Evolutionary conservation across 768 basidiomycete species (phyloP).

Genomic region (Lentinula detonsa): DNA sequence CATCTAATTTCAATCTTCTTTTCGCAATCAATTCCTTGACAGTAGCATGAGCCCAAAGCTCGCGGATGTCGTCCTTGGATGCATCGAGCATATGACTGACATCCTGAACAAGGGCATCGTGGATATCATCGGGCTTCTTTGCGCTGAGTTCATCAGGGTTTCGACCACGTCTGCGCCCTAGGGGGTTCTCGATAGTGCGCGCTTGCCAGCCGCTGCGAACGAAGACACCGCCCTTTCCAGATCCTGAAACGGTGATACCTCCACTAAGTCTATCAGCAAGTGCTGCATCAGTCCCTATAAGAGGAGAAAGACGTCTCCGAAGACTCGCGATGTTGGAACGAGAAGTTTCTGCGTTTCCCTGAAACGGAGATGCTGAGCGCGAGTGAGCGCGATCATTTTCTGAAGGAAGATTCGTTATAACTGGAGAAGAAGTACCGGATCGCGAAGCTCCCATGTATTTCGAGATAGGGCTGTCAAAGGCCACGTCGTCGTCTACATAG

Average conservation of each 20-base stretch:
- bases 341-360: constrained; percentile 10
- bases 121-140: constrained; percentile 14
- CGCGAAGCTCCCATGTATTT: neutral
- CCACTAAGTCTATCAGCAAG: constrained; percentile 72
- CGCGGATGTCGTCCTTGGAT: constrained; percentile 58
- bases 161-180: constrained; percentile 25
- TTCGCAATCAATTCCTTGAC: constrained; percentile 65
- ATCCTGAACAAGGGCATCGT: constrained; percentile 55
- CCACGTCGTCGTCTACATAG: constrained; percentile 42
- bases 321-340: constrained; percentile 41
- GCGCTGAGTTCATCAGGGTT: constrained; percentile 21
- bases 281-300: constrained; percentile 54
- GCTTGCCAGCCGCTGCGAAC: constrained; percentile 83
- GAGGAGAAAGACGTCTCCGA: constrained; percentile 51
- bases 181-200: constrained; percentile 51
- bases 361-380: constrained; percentile 15
- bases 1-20: constrained; percentile 71
- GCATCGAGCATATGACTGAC: constrained; percentile 54
- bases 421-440: constrained; percentile 27
- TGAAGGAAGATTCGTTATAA: constrained; percentile 19
- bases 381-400: constrained; percentile 12
- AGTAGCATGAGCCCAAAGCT: constrained; percentile 67
- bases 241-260: constrained; percentile 65
- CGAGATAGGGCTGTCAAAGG: constrained; percentile 11
- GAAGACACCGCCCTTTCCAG: constrained; percentile 70